Evolutionary conservation across 495 filamentous ascomycete genomes (phyloP), one percentile per base, ranked within the genome.

Genomic region (Neurospora discreta): DNA sequence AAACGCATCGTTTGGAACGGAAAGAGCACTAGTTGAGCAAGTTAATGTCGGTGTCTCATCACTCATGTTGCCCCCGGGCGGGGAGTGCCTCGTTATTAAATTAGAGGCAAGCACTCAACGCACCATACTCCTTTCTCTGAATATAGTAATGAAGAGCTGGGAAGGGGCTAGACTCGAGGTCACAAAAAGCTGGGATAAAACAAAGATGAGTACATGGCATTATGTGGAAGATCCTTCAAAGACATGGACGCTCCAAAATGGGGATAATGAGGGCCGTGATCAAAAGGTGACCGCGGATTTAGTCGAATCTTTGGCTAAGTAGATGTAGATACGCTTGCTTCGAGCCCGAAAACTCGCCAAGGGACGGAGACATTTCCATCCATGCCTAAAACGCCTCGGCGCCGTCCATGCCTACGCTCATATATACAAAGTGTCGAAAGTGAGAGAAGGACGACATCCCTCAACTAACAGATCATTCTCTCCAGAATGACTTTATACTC

Each of bases 401-500:
- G 26, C 13, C 52, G 13, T 18, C 52, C 52, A 60, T 33, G 52
- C 52, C 15, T 65, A 65, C 3, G 6, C 10, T 65, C 7, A 9
- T 65, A 65, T 65, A 65, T 65, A 58, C 52, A 65, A 65, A 9
- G 26, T 33, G 52, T 18, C 1, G 2, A 65, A 33, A 1, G 0
- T 5, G 26, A 33, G 2, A 7, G 23, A 7, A 3, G 4, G 26
- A 65, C 9, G 15, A 0, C 33, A 36, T 65, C 52, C 40, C 40
- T 30, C 1, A 7, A 44, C 73, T 43, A 84, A 43, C 73, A 77
- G 16, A 87, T 82, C 92, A 97, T 93, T 68, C 88, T 83, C 77
- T 94, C 92, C 67, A 86, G 75, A 13, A 97, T 85, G 36, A 92
- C 78, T 80, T 98, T 99, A 78, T 98, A 98, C 80, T 90, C 83